Base-by-base conservation (phyloP, 139 green algal genomes). In the Asterochloris sp. region DNA sequence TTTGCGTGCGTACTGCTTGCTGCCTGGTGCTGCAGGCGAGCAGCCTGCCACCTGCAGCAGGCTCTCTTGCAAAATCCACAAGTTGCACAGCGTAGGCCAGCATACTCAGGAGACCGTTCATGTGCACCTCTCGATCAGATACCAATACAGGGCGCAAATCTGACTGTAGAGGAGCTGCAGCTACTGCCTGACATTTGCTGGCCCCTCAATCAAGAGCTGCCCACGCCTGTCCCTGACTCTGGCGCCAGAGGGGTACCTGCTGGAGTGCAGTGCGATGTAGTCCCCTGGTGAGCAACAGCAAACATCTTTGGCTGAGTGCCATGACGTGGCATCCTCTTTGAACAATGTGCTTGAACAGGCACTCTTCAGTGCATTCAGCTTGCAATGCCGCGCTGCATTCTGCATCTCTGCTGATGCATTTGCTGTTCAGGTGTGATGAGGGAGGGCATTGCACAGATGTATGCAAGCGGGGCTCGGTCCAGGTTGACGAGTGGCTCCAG, bases 391-490 rank as follows among this genome's bases (percentile, higher is more conserved):
- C 54, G 38, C 38, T 54, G 38, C 38, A 6, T 54, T 54, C 38
- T 54, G 38, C 38, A 54, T 54, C 38, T 54, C 38, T 54, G 38
- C 38, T 54, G 38, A 54, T 6, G 38, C 38, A 10, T 76, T 21
- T 23, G 27, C 1, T 62, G 71, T 73, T 28, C 84, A 93, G 89
- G 88, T 93, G 91, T 68, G 89, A 92, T 62, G 78, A 76, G 19
- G 64, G 81, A 28, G 82, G 81, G 19, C 71, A 86, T 11, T 96
- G 92, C 82, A 89, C 88, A 10, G 83, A 83, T 14, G 89, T 96
- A 28, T 95, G 93, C 82, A 68, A 86, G 14, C 80, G 82, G 0
- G 92, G 93, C 14, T 89, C 71, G 69, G 91, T 96, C 11, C 9
- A 61, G 0, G 54, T 95, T 12, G 83, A 91, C 15, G 80, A 78